Evolutionary conservation across 495 filamentous ascomycete species (phyloP).

Genomic region (Daldinia grandis): DNA sequence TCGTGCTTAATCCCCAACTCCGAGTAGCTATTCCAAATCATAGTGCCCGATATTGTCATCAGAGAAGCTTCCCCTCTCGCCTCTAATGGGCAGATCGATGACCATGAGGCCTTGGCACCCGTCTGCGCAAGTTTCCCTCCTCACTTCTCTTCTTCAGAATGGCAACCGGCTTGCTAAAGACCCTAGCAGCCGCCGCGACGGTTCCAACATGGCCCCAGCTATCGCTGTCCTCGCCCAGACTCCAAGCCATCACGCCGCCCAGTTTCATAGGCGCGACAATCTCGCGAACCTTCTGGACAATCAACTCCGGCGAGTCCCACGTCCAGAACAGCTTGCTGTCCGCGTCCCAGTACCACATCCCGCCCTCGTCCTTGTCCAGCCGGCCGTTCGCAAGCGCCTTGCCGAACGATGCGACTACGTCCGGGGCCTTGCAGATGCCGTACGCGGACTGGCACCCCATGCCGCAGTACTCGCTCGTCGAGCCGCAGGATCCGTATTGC

Average conservation of each 20-base stretch:
- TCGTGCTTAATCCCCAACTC: not conserved
- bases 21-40: not conserved
- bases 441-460: conserved; percentile 36
- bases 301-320: conserved; percentile 68
- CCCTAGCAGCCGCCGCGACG: conserved; percentile 33
- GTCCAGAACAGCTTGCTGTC: conserved; percentile 66
- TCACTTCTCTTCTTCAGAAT: not conserved
- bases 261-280: conserved; percentile 63
- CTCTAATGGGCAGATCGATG: conserved; percentile 1
- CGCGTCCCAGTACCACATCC: conserved; percentile 68
- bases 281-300: conserved; percentile 63
- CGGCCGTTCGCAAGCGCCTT: conserved; percentile 58
- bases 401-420: conserved; percentile 38
- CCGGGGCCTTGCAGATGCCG: conserved; percentile 43
- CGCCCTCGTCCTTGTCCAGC: conserved; percentile 60
- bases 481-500: conserved; percentile 36
- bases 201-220: conserved; percentile 57
- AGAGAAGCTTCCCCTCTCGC: not conserved
- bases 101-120: conserved; percentile 4
- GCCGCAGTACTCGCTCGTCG: conserved; percentile 35
- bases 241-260: conserved; percentile 68
- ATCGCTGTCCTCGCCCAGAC: conserved; percentile 66
- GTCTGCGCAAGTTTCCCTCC: not conserved
- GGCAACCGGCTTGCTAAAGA: not conserved
- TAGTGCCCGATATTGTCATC: not conserved